A percentile compares a stretch with the other conserved stretches of the same genome.
These are phyloP conservation scores for Solanum appendiculatum DNA, from an alignment of 257 asterid species.

Conservation along the genomic window DNA sequence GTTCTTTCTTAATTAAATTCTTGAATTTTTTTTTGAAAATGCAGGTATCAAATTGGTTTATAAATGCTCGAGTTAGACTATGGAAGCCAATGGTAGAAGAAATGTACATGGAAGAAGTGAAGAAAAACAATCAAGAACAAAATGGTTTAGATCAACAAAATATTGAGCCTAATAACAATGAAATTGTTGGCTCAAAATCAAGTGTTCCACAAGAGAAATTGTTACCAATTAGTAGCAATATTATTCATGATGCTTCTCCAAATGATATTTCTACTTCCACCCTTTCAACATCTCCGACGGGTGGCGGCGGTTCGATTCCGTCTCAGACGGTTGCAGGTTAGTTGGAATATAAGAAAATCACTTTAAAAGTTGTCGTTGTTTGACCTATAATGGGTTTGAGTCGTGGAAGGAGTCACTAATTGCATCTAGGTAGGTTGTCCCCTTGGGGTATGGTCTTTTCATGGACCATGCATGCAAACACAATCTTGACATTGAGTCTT, in stretches of 20 bases:
- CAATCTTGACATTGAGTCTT: not conserved
- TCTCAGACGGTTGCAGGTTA: not conserved
- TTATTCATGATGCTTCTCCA: slow-evolving; percentile 2
- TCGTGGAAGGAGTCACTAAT: not conserved
- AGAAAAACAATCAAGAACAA: slow-evolving; percentile 34
- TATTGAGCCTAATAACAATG: slow-evolving; percentile 6
- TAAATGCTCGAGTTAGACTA: slow-evolving; percentile 71
- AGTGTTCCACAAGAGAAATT: slow-evolving; percentile 11
- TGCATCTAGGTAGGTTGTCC: not conserved
- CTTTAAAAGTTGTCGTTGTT: not conserved
- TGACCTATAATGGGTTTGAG: not conserved
- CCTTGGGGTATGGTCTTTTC: not conserved
- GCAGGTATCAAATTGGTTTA: slow-evolving; percentile 82
- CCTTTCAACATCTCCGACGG: slow-evolving; percentile 5
- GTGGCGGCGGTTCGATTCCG: not conserved
- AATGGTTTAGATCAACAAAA: slow-evolving; percentile 6
- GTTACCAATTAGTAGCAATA: not conserved
- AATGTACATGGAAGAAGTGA: slow-evolving; percentile 67
- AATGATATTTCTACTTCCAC: slow-evolving; percentile 9
- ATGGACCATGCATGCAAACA: too few relatives aligned
- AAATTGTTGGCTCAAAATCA: slow-evolving; percentile 1
- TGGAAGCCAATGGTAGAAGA: slow-evolving; percentile 93
- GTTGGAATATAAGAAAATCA: not conserved
- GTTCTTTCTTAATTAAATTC: not conserved
- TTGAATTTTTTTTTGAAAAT: not conserved